Evolutionary conservation across 306 rosid genomes (phyloP), one percentile per base, ranked within the genome.

Genomic region (Castanea mollissima): DNA sequence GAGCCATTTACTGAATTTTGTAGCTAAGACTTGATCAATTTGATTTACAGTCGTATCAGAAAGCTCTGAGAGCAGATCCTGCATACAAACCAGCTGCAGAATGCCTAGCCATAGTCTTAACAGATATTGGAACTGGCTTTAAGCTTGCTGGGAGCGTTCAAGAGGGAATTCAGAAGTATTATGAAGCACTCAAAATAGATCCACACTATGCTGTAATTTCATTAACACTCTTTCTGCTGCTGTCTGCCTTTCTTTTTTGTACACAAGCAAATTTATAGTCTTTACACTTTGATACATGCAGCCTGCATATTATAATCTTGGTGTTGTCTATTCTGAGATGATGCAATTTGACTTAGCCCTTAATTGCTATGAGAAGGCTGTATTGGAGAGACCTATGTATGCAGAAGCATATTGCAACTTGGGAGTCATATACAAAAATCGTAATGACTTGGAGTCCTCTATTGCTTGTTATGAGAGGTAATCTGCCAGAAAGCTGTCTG

Each of bases 321-420:
- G 99, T 19, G 99, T 96, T 85, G 97, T 96, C 73, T 96, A 93
- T 87, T 96, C 99, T 60, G 99, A 96, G 87, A 91, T 91, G 94
- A 93, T 91, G 99, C 96, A 96, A 89, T 96, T 89, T 80, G 98
- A 96, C 79, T 88, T 86, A 78, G 99, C 99, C 79, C 99, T 96
- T 73, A 78, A 55, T 82, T 96, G 90, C 89, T 96, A 96, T 56
- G 99, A 96, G 84, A 96, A 93, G 89, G 99, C 99, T 81, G 97
- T 98, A 69, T 74, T 86, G 13, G 99, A 91, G 95, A 93, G 96
- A 89, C 99, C 99, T 15, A 91, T 90, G 94, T 96, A 96, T 88
- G 98, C 99, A 73, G 99, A 96, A 83, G 99, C 99, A 64, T 96
- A 93, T 86, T 96, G 99, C 89, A 96, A 96, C 79, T 93, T 96